Conservation (phyloP, 2,329 filamentous ascomycete species). For the Neofusicoccum ribis region DNA sequence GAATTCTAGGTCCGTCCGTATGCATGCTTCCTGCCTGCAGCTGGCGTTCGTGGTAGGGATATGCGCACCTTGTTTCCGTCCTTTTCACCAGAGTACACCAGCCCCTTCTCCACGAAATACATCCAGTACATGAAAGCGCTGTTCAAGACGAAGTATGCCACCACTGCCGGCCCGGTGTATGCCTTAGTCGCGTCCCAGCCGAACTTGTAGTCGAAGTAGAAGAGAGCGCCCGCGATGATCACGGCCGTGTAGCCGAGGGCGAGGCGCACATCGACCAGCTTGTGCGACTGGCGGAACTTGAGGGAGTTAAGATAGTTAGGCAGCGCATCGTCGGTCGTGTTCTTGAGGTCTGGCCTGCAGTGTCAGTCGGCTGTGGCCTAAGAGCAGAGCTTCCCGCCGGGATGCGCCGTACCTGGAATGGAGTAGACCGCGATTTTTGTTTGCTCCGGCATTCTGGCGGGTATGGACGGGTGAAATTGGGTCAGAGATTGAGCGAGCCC, state of each 20-base stretch:
- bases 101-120: conserved; percentile 75
- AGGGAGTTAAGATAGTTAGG: conserved; percentile 90
- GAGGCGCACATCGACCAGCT: conserved; percentile 78
- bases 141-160: conserved; percentile 78
- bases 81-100: conserved; percentile 76
- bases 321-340: conserved; percentile 92
- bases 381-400: background rate
- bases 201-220: conserved; percentile 87
- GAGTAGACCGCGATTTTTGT: conserved; percentile 67
- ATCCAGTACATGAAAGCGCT: conserved; percentile 80
- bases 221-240: conserved; percentile 75
- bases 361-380: conserved; percentile 6
- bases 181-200: conserved; percentile 85
- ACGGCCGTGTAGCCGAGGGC: conserved; percentile 82
- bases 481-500: conserved; percentile 15
- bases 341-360: conserved; percentile 77
- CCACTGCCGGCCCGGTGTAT: conserved; percentile 78
- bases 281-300: conserved; percentile 79
- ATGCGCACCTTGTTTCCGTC: conserved; percentile 64
- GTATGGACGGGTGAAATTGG: background rate
- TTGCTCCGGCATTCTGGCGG: conserved; percentile 36
- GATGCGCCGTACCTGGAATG: conserved; percentile 55
- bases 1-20: background rate
- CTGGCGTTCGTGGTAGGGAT: background rate
- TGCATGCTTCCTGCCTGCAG: no score